A percentile compares a stretch with the other conserved stretches of the same genome.
Conservation (phyloP, 2,329 filamentous ascomycete genomes). For the Nannizziopsis barbatae region DNA sequence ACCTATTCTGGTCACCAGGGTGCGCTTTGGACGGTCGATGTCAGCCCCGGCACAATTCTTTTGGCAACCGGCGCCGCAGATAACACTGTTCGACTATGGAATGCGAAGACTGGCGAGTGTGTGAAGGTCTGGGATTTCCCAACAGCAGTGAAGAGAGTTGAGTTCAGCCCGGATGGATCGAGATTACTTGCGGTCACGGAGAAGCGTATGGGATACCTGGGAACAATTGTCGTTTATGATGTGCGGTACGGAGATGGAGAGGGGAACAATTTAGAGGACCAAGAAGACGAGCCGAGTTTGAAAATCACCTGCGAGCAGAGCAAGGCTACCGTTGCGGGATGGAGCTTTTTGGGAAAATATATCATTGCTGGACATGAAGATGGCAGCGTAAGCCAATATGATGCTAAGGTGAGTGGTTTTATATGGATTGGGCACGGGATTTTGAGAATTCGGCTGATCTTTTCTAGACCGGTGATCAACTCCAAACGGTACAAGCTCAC, state of each 20-base stretch:
- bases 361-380: conserved; percentile 98
- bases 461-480: conserved; percentile 59
- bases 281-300: conserved; percentile 69
- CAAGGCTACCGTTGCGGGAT: conserved; percentile 95
- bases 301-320: conserved; percentile 89
- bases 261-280: conserved; percentile 52
- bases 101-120: conserved; percentile 81
- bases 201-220: conserved; percentile 94
- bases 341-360: conserved; percentile 88
- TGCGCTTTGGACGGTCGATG: conserved; percentile 97
- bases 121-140: conserved; percentile 97
- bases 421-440: neutral
- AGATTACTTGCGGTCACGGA: conserved; percentile 89
- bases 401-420: conserved; percentile 58
- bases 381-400: conserved; percentile 79
- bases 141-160: conserved; percentile 93
- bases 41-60: conserved; percentile 82
- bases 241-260: conserved; percentile 62
- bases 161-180: conserved; percentile 90
- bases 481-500: conserved; percentile 73
- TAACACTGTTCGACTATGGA: conserved; percentile 96
- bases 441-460: neutral
- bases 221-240: conserved; percentile 86
- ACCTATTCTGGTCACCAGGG: conserved; percentile 96
- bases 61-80: conserved; percentile 93